A percentile compares a stretch with the other conserved stretches of the same genome.
Evolutionary conservation across 768 basidiomycete genomes (phyloP).

Genomic region (Mycena filopes): DNA sequence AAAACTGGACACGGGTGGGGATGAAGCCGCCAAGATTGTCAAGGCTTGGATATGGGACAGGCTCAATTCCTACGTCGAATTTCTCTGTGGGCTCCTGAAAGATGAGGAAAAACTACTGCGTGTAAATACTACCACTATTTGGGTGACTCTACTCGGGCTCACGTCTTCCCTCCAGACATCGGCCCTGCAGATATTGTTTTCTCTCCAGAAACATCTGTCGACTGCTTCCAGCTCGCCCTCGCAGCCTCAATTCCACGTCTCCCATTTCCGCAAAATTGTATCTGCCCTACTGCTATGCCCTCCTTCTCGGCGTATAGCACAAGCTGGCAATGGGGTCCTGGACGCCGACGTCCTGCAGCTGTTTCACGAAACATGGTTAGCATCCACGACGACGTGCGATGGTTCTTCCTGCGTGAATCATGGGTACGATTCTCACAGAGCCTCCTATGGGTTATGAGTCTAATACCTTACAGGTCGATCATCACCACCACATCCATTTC

Average conservation of each 20-base stretch:
- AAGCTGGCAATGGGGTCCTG: constrained; percentile 48
- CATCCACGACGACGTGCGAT: constrained; percentile 84
- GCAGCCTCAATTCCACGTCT: constrained; percentile 74
- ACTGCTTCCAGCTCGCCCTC: constrained; percentile 60
- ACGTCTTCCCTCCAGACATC: constrained; percentile 60
- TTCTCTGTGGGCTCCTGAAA: constrained; percentile 75
- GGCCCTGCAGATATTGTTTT: constrained; percentile 79
- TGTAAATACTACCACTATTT: constrained; percentile 48
- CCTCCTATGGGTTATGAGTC: not conserved
- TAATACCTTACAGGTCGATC: constrained; percentile 40
- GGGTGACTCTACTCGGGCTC: not conserved
- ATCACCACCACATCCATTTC: constrained; percentile 43
- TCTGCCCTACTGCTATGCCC: constrained; percentile 72
- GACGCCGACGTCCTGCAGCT: constrained; percentile 69
- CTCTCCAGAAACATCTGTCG: constrained; percentile 82
- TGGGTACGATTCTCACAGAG: constrained; percentile 55
- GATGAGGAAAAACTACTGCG: constrained; percentile 81
- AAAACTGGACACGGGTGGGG: constrained; percentile 60
- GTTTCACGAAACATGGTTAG: constrained; percentile 82
- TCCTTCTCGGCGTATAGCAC: constrained; percentile 49
- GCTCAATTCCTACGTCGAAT: constrained; percentile 74
- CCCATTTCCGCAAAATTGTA: constrained; percentile 74
- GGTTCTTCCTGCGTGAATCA: constrained; percentile 90
- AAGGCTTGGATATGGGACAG: constrained; percentile 85
- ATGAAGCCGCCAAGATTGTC: constrained; percentile 71